Base-by-base conservation (phyloP, 2,329 filamentous ascomycete species). In the Dactylellina cionopaga region DNA sequence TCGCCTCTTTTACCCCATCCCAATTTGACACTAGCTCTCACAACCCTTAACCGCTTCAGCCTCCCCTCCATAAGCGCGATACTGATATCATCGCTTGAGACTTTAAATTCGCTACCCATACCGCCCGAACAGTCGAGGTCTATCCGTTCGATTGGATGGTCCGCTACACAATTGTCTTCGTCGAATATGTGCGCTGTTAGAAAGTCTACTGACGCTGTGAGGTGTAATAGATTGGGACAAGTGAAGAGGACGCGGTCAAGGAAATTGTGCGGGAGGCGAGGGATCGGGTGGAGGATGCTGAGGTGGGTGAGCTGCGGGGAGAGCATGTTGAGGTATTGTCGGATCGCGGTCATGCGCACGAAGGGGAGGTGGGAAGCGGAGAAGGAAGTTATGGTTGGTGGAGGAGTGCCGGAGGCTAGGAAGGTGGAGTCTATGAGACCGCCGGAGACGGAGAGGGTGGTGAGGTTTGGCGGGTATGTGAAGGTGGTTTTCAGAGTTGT, bases 71-170 rank as follows among this genome's bases (percentile, higher is more conserved):
- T 76, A 2, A 77, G 58, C 10, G 76, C 76, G 31, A 77, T 77
- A 37, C 75, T 77, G 5, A 77, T 75, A 27, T 77, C 76, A 55
- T 77, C 76, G 25, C 76, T 75, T 3, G 66, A 74, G n/a, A 77
- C 58, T 24, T 77, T 77, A 19, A 74, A 72, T 44, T 76, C 75
- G 2, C 75, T 71, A 1, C 76, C 76, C n/a, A 75, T 52, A 10
- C 74, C 75, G 5, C 76, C 76, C 13, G 66, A 74, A 35, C 73
- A 74, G 27, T 76, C 76, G 1, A 77, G 54, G 51, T 75, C 68
- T 1, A 77, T 74, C 19, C 74, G 51, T 31, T 76, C 65, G 9
- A 77, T 64, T 10, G 76, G 76, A 58, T 77, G 76, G 9, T 74
- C 71, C 1, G 43, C 41, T 3, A 75, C 70, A 13, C 70, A 66